These are phyloP conservation scores for Xylogone sp. DNA, from an alignment of 2,329 filamentous ascomycete genomes.

Conservation along the genomic window DNA sequence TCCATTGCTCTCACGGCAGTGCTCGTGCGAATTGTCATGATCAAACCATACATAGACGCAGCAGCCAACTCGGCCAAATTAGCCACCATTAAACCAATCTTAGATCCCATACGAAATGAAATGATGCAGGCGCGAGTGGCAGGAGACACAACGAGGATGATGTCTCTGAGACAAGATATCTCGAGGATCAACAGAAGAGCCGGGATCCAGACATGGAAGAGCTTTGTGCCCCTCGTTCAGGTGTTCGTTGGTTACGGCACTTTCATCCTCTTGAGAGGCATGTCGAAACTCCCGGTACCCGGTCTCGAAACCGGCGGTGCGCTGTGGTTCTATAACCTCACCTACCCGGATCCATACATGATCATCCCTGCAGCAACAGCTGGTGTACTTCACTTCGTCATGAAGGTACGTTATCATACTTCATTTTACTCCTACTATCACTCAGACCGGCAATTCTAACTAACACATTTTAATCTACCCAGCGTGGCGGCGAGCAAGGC, in stretches of 20 bases:
- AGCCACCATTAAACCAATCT: conserved; percentile 54
- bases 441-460: not conserved
- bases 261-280: conserved; percentile 72
- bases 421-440: not conserved
- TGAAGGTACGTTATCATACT: conserved; percentile 19
- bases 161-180: conserved; percentile 46
- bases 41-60: conserved; percentile 61
- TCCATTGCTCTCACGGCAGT: conserved; percentile 66
- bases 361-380: conserved; percentile 65
- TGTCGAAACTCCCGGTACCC: conserved; percentile 77
- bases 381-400: conserved; percentile 47
- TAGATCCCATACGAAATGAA: conserved; percentile 51
- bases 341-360: conserved; percentile 71
- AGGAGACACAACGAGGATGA: conserved; percentile 43
- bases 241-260: conserved; percentile 74
- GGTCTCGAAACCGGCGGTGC: conserved; percentile 67
- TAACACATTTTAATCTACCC: not conserved
- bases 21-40: conserved; percentile 58
- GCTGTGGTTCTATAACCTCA: conserved; percentile 77
- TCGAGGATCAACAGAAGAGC: conserved; percentile 45
- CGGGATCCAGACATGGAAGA: conserved; percentile 49
- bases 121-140: conserved; percentile 37
- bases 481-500: conserved; percentile 48
- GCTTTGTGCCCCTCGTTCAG: conserved; percentile 56
- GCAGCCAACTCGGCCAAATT: conserved; percentile 61